Base-by-base conservation (phyloP, 2,329 filamentous ascomycete genomes). In the Fusarium praegraminearum region DNA sequence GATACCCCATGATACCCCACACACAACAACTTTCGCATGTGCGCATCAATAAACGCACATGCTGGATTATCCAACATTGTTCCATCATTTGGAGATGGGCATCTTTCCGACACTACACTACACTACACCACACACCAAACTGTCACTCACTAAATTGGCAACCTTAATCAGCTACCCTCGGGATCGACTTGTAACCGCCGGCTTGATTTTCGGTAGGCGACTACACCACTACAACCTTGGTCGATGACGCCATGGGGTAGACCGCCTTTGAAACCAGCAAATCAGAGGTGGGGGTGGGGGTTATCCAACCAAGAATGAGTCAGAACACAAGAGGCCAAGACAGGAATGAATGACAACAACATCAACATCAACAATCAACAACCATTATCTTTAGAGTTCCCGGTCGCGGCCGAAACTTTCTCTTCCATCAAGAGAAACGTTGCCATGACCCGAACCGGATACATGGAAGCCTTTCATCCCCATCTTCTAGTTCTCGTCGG, bases 1-100 rank as follows among this genome's bases (percentile, higher is more conserved):
- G 71, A 74, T 74, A 74, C 71, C 68, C 68, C 62, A 61, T 68
- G 70, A 74, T 74, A 74, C 72, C 70, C 70, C 65, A 70, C 41
- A 41, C 38, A 57, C 51, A 67, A 60, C 50, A 72, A 51, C 51
- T 57, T 57, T 55, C 54, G 66, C 69, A 72, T 74, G 67, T 72
- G 69, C 68, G 41, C 60, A 61, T 44, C 33, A 57, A 57, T 26
- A 41, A 58, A 58, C 58, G 72, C 72, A 75, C 72, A 72, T 66
- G 68, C 62, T 35, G 62, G 38, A 67, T 57, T 45, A 62, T 41
- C 32, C 54, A 59, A 62, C 69, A 67, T 58, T 63, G 63, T 61
- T 47, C 53, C 44, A 64, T 70, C 67, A 69, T 56, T 32, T 56
- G 35, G 28, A 59, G 41, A 70, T 70, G 62, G 57, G 24, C 33